These are phyloP conservation scores for Aspergillus egyptiacus DNA, from an alignment of 495 filamentous ascomycete genomes.

Conservation along the genomic window DNA sequence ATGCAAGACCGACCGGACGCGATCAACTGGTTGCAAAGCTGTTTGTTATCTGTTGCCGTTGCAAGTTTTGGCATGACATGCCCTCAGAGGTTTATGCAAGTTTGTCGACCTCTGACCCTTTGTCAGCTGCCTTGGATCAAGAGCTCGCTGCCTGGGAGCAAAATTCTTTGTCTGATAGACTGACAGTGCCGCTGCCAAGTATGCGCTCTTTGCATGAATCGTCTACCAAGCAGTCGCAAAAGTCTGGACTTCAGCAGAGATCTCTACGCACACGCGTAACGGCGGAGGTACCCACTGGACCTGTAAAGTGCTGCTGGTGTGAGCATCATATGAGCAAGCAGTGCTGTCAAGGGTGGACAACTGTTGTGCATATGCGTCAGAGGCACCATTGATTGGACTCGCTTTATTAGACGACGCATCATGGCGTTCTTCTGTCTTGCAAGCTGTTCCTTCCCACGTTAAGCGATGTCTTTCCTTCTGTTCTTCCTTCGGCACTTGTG, in stretches of 20 bases:
- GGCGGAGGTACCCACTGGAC: constrained; percentile 37
- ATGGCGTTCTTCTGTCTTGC: background rate
- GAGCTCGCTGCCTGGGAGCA: background rate
- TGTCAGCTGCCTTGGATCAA: background rate
- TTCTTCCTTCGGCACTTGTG: too few relatives aligned
- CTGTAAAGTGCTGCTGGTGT: constrained; percentile 73
- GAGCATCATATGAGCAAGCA: constrained; percentile 62
- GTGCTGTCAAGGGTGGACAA: constrained; percentile 70
- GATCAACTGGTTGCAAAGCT: constrained; percentile 61
- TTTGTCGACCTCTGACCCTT: constrained; percentile 4
- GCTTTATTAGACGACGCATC: background rate
- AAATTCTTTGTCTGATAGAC: background rate
- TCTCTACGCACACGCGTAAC: background rate
- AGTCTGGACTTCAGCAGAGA: background rate
- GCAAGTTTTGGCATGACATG: constrained; percentile 77
- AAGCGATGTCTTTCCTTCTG: background rate
- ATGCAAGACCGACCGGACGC: constrained; percentile 15
- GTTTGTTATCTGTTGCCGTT: constrained; percentile 75
- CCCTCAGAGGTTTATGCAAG: constrained; percentile 69
- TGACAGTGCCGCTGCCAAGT: background rate
- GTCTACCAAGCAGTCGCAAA: background rate
- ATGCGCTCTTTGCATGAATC: background rate
- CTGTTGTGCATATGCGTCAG: constrained; percentile 63
- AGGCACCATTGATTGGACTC: constrained; percentile 46
- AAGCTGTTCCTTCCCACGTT: background rate